Evolutionary conservation across 371 early-diverging fungal genomes (phyloP).

Genomic region (Mortierella sp.): DNA sequence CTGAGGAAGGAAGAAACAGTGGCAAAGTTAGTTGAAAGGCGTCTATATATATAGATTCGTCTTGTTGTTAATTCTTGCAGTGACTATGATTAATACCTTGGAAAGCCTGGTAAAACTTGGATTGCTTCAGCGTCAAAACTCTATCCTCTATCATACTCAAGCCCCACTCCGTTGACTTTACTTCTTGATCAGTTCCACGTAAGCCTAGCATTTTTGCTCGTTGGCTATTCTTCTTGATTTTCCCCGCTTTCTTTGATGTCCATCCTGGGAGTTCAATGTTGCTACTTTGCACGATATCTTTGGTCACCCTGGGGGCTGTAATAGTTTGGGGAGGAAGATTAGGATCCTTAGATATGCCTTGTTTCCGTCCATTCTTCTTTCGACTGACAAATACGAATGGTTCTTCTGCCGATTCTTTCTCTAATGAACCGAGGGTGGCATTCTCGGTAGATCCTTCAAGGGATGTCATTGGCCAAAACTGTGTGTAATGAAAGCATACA

Average conservation of each 20-base stretch:
- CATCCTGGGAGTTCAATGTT: conserved; percentile 39
- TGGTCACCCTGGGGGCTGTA: not conserved
- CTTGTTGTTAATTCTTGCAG: not conserved
- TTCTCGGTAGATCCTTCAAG: conserved; percentile 13
- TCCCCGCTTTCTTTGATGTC: conserved; percentile 17
- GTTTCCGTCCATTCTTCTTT: conserved; percentile 27
- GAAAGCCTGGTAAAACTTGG: conserved; percentile 42
- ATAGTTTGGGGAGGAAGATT: not conserved
- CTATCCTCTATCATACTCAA: conserved; percentile 30
- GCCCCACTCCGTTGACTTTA: conserved; percentile 39
- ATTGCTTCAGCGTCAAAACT: conserved; percentile 29
- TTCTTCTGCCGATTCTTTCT: conserved; percentile 9
- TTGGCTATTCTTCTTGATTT: conserved; percentile 49
- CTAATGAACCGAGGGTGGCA: too few relatives aligned
- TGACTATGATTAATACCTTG: conserved; percentile 24
- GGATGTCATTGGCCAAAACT: conserved; percentile 4
- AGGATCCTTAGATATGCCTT: not conserved
- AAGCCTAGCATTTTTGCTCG: conserved; percentile 39
- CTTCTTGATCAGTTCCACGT: conserved; percentile 1
- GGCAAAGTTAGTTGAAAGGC: too few relatives aligned
- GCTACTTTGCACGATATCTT: not conserved
- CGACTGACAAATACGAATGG: conserved; percentile 40
- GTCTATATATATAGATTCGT: too few relatives aligned
- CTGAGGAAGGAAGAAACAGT: not conserved
- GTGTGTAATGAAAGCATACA: not conserved